Percentiles rank a stretch among this genome's conserved stretches.
These are phyloP conservation scores for Vicia faba DNA, from an alignment of 306 rosid genomes.

Conservation along the genomic window DNA sequence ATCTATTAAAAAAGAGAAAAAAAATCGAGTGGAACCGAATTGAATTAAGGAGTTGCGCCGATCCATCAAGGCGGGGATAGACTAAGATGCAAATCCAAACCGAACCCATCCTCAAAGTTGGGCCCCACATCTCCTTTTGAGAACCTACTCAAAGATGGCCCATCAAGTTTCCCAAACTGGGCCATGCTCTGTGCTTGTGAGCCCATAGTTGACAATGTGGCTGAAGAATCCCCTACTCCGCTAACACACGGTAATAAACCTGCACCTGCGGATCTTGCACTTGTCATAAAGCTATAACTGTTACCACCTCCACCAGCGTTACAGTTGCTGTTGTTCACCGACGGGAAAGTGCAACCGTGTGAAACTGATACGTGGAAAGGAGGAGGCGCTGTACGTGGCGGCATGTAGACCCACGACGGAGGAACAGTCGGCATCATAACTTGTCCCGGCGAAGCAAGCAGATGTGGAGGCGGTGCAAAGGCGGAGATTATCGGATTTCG, in stretches of 20 bases:
- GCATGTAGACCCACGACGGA: conserved; percentile 72
- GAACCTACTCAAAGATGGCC: conserved; percentile 65
- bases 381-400: conserved; percentile 55
- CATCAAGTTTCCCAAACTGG: conserved; percentile 59
- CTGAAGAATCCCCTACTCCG: conserved; percentile 49
- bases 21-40: not conserved
- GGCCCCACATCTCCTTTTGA: conserved; percentile 64
- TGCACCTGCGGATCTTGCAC: conserved; percentile 45
- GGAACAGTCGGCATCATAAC: conserved; percentile 49
- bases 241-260: conserved; percentile 50
- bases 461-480: conserved; percentile 81
- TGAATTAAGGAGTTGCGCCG: too few relatives aligned
- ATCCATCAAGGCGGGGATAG: conserved; percentile 68
- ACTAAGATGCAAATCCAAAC: conserved; percentile 84
- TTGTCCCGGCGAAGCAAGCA: conserved; percentile 54
- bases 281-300: conserved; percentile 14
- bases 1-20: not conserved
- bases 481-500: conserved; percentile 87
- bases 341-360: conserved; percentile 71
- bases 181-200: conserved; percentile 54
- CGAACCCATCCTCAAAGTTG: conserved; percentile 71
- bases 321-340: conserved; percentile 24
- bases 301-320: not conserved
- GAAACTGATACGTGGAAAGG: conserved; percentile 80
- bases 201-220: conserved; percentile 55